These are phyloP conservation scores for Tetrapisispora pingtungensis DNA, from an alignment of 805 yeast species.

Conservation along the genomic window DNA sequence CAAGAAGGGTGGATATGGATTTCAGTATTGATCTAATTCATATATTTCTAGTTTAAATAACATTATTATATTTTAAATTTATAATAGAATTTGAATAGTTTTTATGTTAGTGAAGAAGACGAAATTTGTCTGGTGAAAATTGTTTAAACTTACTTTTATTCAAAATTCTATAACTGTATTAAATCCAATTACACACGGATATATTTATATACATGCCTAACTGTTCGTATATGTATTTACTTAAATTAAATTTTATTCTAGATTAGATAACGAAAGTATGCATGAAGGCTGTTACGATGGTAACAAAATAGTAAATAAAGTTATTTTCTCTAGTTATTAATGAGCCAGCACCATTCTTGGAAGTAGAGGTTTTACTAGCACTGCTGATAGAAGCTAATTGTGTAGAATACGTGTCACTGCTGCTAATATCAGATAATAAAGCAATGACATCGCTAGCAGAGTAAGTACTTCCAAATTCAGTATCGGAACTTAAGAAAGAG, in stretches of 20 bases:
- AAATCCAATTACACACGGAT: no score
- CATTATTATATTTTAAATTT: no score
- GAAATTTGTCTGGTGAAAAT: no score
- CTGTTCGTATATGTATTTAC: not conserved
- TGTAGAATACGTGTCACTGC: constrained; percentile 13
- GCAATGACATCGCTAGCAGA: constrained; percentile 33
- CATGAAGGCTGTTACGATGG: constrained; percentile 15
- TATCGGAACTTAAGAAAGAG: constrained; percentile 47
- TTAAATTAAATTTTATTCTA: not conserved
- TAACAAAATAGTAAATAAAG: constrained; percentile 21
- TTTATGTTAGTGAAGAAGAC: no score
- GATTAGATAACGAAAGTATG: constrained; percentile 16
- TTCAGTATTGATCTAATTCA: no score
- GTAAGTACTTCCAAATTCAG: constrained; percentile 38
- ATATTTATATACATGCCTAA: no score
- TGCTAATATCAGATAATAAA: constrained; percentile 31
- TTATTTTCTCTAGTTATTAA: constrained; percentile 10
- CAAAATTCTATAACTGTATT: no score
- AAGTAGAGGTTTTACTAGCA: constrained; percentile 25
- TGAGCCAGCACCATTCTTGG: constrained; percentile 15
- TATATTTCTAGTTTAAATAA: no score
- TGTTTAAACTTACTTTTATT: no score
- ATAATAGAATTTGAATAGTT: no score
- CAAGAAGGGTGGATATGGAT: no score
- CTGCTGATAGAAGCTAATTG: constrained; percentile 29